Conservation (phyloP, 2,329 filamentous ascomycete species). For the Fusarium sp. region DNA sequence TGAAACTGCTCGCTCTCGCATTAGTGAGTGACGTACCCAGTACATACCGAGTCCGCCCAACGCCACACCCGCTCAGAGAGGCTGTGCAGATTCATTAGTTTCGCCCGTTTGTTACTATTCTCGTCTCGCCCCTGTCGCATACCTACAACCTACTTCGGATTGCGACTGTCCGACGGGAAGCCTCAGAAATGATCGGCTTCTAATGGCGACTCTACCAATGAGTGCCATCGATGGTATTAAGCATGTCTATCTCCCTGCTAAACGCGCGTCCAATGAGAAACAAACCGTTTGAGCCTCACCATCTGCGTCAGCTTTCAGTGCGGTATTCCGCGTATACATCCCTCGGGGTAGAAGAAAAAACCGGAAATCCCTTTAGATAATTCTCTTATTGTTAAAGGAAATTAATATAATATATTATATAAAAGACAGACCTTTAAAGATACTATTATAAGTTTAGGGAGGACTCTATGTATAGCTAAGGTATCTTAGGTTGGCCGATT, state of each 20-base stretch:
- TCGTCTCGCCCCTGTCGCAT: constrained; percentile 5
- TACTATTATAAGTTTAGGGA: too few species aligned
- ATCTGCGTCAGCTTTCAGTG: constrained; percentile 25
- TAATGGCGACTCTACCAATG: constrained; percentile 24
- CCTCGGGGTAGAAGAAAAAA: too few species aligned
- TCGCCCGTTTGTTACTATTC: constrained; percentile 27
- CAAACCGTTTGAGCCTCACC: constrained; percentile 21
- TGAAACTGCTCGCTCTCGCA: background rate
- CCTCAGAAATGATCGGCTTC: constrained; percentile 4
- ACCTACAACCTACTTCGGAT: constrained; percentile 3
- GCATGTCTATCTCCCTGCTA: background rate
- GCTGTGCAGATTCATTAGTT: constrained; percentile 30
- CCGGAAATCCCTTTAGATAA: too few species aligned
- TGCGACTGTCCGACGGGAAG: constrained; percentile 13
- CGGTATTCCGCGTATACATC: constrained; percentile 1
- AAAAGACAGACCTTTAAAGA: too few species aligned
- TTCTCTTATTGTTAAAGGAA: too few species aligned
- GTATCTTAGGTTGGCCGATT: too few species aligned
- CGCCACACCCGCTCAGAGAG: constrained; percentile 37
- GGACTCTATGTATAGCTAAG: too few species aligned
- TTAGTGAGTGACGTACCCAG: constrained; percentile 3
- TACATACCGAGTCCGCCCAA: constrained; percentile 22
- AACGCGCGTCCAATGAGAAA: constrained; percentile 36
- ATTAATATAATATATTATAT: too few species aligned
- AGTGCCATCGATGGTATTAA: background rate